Conservation (phyloP, 768 basidiomycete genomes). For the Boletus edulis region DNA sequence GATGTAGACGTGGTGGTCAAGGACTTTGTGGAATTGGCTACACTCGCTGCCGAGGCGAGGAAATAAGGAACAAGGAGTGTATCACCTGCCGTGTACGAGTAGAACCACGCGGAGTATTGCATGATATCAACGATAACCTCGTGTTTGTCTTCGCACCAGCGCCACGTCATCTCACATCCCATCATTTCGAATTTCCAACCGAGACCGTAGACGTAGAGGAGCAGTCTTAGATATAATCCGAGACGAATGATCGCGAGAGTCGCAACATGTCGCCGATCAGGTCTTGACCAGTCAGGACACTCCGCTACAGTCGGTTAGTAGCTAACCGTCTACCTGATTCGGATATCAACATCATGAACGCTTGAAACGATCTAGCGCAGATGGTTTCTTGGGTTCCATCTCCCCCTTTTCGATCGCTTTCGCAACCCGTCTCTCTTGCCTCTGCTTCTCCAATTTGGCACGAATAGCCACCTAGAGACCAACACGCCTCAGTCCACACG, state of each 20-base stretch:
- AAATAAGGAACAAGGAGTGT: not conserved
- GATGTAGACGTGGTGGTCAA: slow-evolving; percentile 56
- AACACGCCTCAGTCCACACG: not conserved
- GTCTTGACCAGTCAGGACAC: no score
- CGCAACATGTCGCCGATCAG: not conserved
- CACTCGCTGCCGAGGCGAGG: slow-evolving; percentile 16
- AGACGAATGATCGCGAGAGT: not conserved
- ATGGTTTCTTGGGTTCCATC: slow-evolving; percentile 29
- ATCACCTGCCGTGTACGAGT: not conserved
- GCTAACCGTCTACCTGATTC: no score
- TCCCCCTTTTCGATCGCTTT: slow-evolving; percentile 34
- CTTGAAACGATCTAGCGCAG: slow-evolving; percentile 37
- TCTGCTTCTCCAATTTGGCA: slow-evolving; percentile 61
- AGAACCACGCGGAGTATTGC: not conserved
- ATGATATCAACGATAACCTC: not conserved
- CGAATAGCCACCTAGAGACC: slow-evolving; percentile 53
- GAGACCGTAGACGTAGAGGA: no score
- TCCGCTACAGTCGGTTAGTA: no score
- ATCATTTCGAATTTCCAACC: no score
- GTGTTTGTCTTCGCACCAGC: not conserved
- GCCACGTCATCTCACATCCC: no score
- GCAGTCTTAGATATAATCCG: not conserved
- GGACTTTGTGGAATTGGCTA: slow-evolving; percentile 50
- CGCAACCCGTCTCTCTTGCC: slow-evolving; percentile 40
- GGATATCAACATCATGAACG: slow-evolving; percentile 14